Evolutionary conservation across 192 early-diverging fungal species (phyloP), one percentile per base, ranked within the genome.

Genomic region (Coemansia aciculifera): DNA sequence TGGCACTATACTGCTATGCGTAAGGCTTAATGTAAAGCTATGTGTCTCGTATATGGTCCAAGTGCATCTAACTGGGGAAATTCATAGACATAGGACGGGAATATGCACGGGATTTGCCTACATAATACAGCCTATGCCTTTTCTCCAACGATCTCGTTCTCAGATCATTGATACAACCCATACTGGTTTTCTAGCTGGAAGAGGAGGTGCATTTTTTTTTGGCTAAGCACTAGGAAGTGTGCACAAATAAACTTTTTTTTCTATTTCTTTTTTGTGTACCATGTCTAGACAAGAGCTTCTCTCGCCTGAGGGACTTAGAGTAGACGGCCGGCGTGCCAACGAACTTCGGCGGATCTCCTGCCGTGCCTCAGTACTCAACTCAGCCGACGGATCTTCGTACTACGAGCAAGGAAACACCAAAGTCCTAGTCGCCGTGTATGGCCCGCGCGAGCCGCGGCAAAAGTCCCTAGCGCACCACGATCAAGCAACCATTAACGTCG

Each of bases 371-470:
- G 91, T 94, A 10, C 81, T 97, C 36, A 84, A 86, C 19, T 88
- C 92, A 31, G 92, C 96, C 0, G 96, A 99, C 63, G 97, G 97
- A 46, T 96, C 94, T 0, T 90, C 96, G 2, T 99, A 95, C 75
- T 86, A 95, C 59, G 94, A 96, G 82, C 92, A 94, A 67, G 97
- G 97, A 63, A 97, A 99, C 81, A 98, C 97, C 46, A 95, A 96
- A 72, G 89, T 89, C 54, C 83, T 99, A 17, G 91, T 88, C 0
- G 89, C 92, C 15, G 95, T 99, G 8, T 96, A 95, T 77, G 97
- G 97, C 7, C 97, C 97, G 2, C 82, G 91, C 40, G 95, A 98
- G 81, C 61, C 90, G 11, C 86, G 90, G 23, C 77, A 78, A 24
- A 86, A 88, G 54, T 59, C 80, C 6, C 79, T 83, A 51, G 74